Percentiles rank a stretch among this genome's conserved stretches.
Conservation (phyloP, 179 eudicot genomes). For the Silene vulgaris region DNA sequence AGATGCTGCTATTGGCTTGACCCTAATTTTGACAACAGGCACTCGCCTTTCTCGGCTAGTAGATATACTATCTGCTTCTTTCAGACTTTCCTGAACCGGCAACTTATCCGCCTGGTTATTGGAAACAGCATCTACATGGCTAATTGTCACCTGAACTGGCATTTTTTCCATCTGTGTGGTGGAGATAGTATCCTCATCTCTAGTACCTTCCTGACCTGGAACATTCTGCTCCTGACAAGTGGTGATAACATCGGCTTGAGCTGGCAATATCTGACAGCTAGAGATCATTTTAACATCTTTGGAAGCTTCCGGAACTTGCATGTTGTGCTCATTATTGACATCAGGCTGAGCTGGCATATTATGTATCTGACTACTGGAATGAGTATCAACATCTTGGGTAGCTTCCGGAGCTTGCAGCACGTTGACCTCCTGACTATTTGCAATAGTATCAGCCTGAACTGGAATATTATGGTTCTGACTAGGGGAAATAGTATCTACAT, state of each 20-base stretch:
- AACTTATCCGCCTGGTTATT: constrained; percentile 17
- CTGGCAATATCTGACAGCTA: constrained; percentile 2
- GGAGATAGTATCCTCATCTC: constrained; percentile 15
- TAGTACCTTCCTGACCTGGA: constrained; percentile 22
- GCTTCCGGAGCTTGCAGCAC: constrained; percentile 11
- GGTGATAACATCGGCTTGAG: not conserved
- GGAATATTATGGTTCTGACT: constrained; percentile 2
- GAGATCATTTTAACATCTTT: constrained; percentile 6
- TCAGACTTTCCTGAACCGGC: constrained; percentile 30
- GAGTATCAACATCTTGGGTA: constrained; percentile 8
- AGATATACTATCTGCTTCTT: constrained; percentile 46
- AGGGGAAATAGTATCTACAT: constrained; percentile 10
- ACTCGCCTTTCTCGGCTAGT: constrained; percentile 51
- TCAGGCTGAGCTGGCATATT: constrained; percentile 12
- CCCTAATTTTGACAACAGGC: constrained; percentile 56
- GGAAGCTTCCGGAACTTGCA: constrained; percentile 14
- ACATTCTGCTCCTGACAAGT: constrained; percentile 28
- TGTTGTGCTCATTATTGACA: constrained; percentile 5
- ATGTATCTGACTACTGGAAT: constrained; percentile 15
- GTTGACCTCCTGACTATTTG: constrained; percentile 1
- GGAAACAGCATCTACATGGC: not conserved
- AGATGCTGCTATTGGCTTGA: constrained; percentile 57
- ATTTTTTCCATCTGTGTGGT: not conserved
- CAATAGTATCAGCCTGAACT: constrained; percentile 11
- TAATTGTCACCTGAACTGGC: not conserved